Conservation (phyloP, 768 basidiomycete species). For the Candolleomyces aberdarensis region DNA sequence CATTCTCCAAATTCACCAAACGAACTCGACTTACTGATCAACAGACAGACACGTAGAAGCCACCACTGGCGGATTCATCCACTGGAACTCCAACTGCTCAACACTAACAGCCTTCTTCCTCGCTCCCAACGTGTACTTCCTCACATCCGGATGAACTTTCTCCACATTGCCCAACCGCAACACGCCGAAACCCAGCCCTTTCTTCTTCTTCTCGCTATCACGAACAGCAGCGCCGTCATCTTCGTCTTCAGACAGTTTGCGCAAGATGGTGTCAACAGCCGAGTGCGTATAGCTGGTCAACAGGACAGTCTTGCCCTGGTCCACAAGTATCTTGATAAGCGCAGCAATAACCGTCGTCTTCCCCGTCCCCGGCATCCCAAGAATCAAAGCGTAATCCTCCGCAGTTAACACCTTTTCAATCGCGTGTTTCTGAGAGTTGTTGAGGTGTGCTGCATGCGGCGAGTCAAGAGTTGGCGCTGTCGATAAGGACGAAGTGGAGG, state of each 20-base stretch:
- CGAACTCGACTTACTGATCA: constrained; percentile 70
- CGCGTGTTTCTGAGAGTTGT: constrained; percentile 69
- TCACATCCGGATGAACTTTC: constrained; percentile 85
- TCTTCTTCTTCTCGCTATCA: constrained; percentile 3
- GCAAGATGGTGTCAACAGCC: constrained; percentile 94
- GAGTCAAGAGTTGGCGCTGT: constrained; percentile 1
- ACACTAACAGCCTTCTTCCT: constrained; percentile 58
- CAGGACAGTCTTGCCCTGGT: constrained; percentile 81
- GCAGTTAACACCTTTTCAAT: constrained; percentile 74
- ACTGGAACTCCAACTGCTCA: constrained; percentile 77
- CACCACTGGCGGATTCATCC: constrained; percentile 89
- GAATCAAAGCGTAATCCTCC: constrained; percentile 84
- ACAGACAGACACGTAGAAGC: constrained; percentile 94
- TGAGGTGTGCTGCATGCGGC: constrained; percentile 41
- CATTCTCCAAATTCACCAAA: background rate
- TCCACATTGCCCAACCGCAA: constrained; percentile 87
- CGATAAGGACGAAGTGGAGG: background rate
- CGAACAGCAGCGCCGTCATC: constrained; percentile 12
- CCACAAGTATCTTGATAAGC: constrained; percentile 77
- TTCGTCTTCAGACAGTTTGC: constrained; percentile 60
- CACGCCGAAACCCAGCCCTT: constrained; percentile 58
- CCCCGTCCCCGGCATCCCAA: constrained; percentile 99
- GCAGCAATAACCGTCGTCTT: constrained; percentile 95
- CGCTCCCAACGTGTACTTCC: constrained; percentile 63
- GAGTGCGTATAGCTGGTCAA: constrained; percentile 96